Percentiles rank a stretch among this genome's conserved stretches.
These are phyloP conservation scores for Pythium biforme DNA, from an alignment of 352 stramenopile species.

Conservation along the genomic window DNA sequence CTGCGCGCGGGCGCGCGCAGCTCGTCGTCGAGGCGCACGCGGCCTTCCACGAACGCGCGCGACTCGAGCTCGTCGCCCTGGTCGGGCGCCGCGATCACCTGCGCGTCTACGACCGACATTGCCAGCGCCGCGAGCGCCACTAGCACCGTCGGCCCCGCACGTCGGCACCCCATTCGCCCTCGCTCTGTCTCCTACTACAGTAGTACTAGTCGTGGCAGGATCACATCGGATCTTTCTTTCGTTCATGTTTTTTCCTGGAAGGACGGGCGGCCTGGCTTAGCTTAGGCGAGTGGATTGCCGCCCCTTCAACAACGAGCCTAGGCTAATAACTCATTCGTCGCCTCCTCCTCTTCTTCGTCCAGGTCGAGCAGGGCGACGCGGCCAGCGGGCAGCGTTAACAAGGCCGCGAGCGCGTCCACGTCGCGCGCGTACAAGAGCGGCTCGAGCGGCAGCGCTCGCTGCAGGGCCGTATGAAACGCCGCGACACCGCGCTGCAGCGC, in stretches of 20 bases:
- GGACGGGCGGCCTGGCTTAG: too few species aligned
- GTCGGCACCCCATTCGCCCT: too few species aligned
- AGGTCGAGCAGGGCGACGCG: slow-evolving; percentile 4
- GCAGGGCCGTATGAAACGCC: slow-evolving; percentile 42
- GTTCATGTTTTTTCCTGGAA: too few species aligned
- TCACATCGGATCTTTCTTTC: too few species aligned
- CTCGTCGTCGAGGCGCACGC: slow-evolving; percentile 37
- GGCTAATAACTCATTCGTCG: too few species aligned
- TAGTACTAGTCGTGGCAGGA: too few species aligned
- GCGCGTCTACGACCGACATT: slow-evolving; percentile 13
- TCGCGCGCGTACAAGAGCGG: slow-evolving; percentile 52
- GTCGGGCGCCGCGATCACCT: slow-evolving; percentile 64
- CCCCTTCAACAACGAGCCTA: slow-evolving; percentile 5
- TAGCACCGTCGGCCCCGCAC: background rate
- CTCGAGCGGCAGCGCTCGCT: slow-evolving; percentile 46
- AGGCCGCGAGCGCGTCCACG: slow-evolving; percentile 24
- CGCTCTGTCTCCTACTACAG: too few species aligned
- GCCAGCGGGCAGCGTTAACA: slow-evolving; percentile 6
- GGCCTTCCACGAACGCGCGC: slow-evolving; percentile 46
- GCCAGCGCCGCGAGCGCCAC: background rate
- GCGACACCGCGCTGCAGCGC: slow-evolving; percentile 35
- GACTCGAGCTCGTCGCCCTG: slow-evolving; percentile 68
- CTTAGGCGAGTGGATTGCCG: slow-evolving; percentile 7
- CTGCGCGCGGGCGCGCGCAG: slow-evolving; percentile 38
- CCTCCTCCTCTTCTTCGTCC: slow-evolving; percentile 23